Evolutionary conservation across 1,139 yeast genomes (phyloP).

Genomic region (Nematodospora anomalae): DNA sequence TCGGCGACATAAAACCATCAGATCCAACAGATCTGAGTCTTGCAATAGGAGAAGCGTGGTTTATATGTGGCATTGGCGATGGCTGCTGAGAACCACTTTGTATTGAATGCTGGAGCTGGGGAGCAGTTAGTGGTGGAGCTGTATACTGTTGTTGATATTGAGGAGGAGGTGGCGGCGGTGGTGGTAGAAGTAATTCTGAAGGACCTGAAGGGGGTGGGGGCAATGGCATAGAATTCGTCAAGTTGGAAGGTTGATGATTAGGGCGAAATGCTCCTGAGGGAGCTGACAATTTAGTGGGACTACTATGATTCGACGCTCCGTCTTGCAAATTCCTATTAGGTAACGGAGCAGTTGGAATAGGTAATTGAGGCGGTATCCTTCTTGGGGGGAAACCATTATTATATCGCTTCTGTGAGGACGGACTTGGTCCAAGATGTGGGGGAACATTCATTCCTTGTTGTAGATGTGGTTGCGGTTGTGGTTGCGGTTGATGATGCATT

Average conservation of each 20-base stretch:
- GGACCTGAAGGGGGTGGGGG: constrained; percentile 14
- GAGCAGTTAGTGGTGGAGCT: constrained; percentile 1
- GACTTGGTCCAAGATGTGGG: constrained; percentile 1
- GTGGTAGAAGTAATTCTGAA: constrained; percentile 2
- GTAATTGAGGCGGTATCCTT: constrained; percentile 8
- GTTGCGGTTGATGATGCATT: constrained; percentile 2
- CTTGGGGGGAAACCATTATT: not conserved
- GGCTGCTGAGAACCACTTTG: not conserved
- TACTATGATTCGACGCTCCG: constrained; percentile 6
- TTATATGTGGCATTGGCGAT: constrained; percentile 7
- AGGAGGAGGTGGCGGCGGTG: constrained; percentile 4
- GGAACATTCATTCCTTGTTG: not conserved
- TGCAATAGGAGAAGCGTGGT: constrained; percentile 5
- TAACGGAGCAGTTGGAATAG: constrained; percentile 8
- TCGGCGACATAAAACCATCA: constrained; percentile 7
- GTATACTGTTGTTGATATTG: constrained; percentile 2
- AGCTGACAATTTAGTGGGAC: constrained; percentile 3
- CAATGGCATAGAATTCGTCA: constrained; percentile 8
- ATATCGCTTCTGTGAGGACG: not conserved
- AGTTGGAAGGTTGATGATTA: constrained; percentile 2
- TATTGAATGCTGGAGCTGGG: constrained; percentile 4
- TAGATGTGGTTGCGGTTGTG: constrained; percentile 2
- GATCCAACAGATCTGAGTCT: constrained; percentile 7
- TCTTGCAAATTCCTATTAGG: constrained; percentile 3
- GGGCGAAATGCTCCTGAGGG: constrained; percentile 2